These are phyloP conservation scores for Eustoma russellianum DNA, from an alignment of 257 asterid genomes.

Conservation along the genomic window DNA sequence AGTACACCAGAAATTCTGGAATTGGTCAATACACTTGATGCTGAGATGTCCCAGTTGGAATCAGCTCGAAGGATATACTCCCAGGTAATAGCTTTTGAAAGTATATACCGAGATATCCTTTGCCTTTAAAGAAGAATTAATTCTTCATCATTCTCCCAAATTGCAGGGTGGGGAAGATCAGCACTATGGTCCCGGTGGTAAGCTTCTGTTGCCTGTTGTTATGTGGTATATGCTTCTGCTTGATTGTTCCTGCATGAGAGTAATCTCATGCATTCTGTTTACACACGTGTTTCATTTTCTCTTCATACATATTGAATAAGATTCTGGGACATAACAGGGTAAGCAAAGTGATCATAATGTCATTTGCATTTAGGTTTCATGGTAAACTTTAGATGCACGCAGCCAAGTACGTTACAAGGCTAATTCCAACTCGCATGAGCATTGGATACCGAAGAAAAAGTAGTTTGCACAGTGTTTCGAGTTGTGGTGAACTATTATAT, in stretches of 20 bases:
- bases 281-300: too few species aligned
- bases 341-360: too few species aligned
- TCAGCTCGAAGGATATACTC: slow-evolving; percentile 76
- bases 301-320: too few species aligned
- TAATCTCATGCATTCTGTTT: too few species aligned
- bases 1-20: slow-evolving; percentile 88
- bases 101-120: neutral
- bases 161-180: slow-evolving; percentile 70
- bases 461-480: too few species aligned
- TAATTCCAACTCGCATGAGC: too few species aligned
- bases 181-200: slow-evolving; percentile 35
- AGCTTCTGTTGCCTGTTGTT: slow-evolving; percentile 12
- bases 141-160: slow-evolving; percentile 12
- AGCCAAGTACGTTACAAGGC: too few species aligned
- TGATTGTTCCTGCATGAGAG: neutral
- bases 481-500: too few species aligned
- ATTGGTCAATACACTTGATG: slow-evolving; percentile 58
- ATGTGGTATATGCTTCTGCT: neutral
- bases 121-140: slow-evolving; percentile 11
- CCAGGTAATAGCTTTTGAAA: slow-evolving; percentile 33
- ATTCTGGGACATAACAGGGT: too few species aligned
- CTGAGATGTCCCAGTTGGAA: slow-evolving; percentile 91
- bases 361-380: too few species aligned
- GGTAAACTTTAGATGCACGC: too few species aligned
- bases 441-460: too few species aligned